Base-by-base conservation (phyloP, 2,329 filamentous ascomycete genomes). In the Chrysoporthe cubensis region DNA sequence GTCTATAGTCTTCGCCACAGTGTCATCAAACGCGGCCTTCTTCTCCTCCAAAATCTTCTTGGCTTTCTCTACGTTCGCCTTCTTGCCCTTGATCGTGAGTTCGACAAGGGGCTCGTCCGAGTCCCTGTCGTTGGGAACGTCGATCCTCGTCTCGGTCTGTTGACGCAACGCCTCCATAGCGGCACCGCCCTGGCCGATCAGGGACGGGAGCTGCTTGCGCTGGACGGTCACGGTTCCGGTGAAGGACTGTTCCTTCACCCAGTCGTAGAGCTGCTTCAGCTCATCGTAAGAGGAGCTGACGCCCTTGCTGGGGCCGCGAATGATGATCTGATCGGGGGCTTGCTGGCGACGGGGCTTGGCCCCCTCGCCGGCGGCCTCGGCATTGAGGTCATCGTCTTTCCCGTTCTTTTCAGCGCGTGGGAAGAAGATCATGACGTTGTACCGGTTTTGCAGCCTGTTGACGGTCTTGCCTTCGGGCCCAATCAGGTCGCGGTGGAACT, bases 351-450 rank as follows among this genome's bases (percentile, higher is more conserved):
- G 87, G 60, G 85, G 83, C 77, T 88, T 89, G 70, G 87, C 88
- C 67, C 83, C 82, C 68, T 95, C 91, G 71, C 90, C 91, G 40
- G 85, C 84, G 48, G 86, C 89, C 73, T 95, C 94, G 16, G 84
- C 86, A 70, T 87, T 86, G 16, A 16, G 26, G 89, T 89, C 86
- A 66, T 96, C 93, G 69, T 96, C 92, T 69, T 87, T 84, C 64
- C 78, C 81, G 61, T 85, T 83, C 76, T 94, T 92, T 52, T 82
- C 82, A 7, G 84, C 84, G 65, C 85, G 85, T 13, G 96, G 96
- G 84, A 99, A 99, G 81, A 97, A 95, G 74, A 99, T 96, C 71
- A 94, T 90, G 54, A 99, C 96, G 76, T 91, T 91, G 84, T 99
- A 97, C 59, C 94, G 91, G 66, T 90, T 93, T 80, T 99, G 94